A percentile compares a stretch with the other conserved stretches of the same genome.
phyloP scores from a whole-genome alignment of 2,329 filamentous ascomycete genomes.

The Xylaria arbuscula region DNA sequence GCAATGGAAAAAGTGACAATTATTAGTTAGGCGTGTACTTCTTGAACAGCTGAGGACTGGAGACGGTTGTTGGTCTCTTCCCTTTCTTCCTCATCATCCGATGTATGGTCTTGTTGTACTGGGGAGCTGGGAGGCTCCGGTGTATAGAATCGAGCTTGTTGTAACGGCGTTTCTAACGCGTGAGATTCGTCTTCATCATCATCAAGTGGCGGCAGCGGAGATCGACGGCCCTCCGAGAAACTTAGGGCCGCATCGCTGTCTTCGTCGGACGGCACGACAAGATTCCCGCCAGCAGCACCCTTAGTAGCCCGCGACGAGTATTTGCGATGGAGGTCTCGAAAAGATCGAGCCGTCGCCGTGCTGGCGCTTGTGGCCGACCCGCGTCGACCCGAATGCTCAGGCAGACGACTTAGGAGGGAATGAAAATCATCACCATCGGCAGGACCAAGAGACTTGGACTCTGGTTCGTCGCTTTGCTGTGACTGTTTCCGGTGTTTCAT shows the following conservation, averaged over 20 bases:
- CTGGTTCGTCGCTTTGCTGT: slow-evolving; percentile 55
- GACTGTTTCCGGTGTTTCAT: slow-evolving; percentile 70
- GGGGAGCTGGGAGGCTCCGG: slow-evolving; percentile 55
- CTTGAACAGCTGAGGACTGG: slow-evolving; percentile 51
- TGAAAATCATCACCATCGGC: slow-evolving; percentile 66
- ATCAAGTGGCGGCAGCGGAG: slow-evolving; percentile 64
- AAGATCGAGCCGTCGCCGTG: slow-evolving; percentile 74
- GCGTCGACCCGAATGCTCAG: slow-evolving; percentile 62
- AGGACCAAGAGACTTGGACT: slow-evolving; percentile 51
- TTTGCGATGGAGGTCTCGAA: slow-evolving; percentile 70
- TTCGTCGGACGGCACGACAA: slow-evolving; percentile 65
- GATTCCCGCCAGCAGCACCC: slow-evolving; percentile 54
- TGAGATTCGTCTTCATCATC: slow-evolving; percentile 46
- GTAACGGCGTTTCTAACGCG: slow-evolving; percentile 38
- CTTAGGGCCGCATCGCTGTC: slow-evolving; percentile 71
- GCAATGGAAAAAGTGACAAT: slow-evolving; percentile 15
- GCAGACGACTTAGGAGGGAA: slow-evolving; percentile 60
- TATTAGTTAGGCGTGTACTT: slow-evolving; percentile 51
- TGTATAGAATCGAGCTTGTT: slow-evolving; percentile 56
- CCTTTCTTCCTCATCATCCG: slow-evolving; percentile 41
- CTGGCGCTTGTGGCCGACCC: slow-evolving; percentile 73
- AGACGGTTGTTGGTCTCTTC: slow-evolving; percentile 40
- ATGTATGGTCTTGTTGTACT: slow-evolving; percentile 34
- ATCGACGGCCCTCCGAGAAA: slow-evolving; percentile 68
- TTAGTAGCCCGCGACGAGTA: slow-evolving; percentile 65